These are phyloP conservation scores for Patellifolia procumbens DNA, from an alignment of 179 eudicot species.

Conservation along the genomic window DNA sequence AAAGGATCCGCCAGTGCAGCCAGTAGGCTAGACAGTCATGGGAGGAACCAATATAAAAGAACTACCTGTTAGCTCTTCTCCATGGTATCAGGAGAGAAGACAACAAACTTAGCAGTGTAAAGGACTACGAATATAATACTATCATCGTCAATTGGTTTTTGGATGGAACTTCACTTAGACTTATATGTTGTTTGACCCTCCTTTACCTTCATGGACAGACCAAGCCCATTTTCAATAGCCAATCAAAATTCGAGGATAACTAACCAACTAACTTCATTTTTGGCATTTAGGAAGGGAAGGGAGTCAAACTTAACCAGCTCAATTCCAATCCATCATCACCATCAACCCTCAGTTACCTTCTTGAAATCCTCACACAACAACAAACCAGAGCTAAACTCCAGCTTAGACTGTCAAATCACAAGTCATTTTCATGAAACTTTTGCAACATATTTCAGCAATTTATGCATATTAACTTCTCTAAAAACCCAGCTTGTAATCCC, in stretches of 20 bases:
- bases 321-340: background rate
- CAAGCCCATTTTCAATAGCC: background rate
- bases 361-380: conserved; percentile 3
- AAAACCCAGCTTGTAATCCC: background rate
- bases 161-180: background rate
- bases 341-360: background rate
- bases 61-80: background rate
- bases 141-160: background rate
- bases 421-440: conserved; percentile 4
- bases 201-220: background rate
- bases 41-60: background rate
- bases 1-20: too few relatives aligned
- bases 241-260: background rate
- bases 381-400: background rate
- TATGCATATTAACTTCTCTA: background rate
- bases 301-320: conserved; percentile 3
- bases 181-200: background rate
- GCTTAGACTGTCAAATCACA: background rate
- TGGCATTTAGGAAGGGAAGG: background rate
- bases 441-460: background rate
- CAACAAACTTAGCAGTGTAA: background rate
- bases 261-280: background rate
- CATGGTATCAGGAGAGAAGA: background rate
- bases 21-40: too few relatives aligned
- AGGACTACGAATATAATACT: background rate